Base-by-base conservation (phyloP, 2,329 filamentous ascomycete species). In the Blastomyces gilchristii region DNA sequence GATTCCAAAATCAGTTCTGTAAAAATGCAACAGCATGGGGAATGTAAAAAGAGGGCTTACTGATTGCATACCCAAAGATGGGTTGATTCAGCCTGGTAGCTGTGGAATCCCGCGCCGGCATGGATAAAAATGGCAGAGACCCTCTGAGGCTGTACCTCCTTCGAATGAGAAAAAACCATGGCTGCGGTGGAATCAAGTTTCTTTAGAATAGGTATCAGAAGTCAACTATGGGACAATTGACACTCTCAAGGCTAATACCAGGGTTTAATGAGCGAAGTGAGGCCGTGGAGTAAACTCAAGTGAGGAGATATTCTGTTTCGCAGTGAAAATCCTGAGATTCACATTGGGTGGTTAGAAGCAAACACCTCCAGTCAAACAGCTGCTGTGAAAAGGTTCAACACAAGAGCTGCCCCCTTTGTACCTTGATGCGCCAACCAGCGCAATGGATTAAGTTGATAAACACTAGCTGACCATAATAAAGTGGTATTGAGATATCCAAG, bases 81-180 rank as follows among this genome's bases (percentile, higher is more conserved):
- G 47, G 89, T 81, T 63, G 82, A 80, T 73, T 99, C 92, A 72
- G 97, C 97, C 65, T 89, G 84, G 31, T 84, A 80, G 72, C 91
- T 97, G 74, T 99, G 94, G 70, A 90, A 99, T 3, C 94, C 94
- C 18, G 94, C 94, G 43, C 94, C 94, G 47, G 93, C 94, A 75
- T 99, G 94, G 54, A 99, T 87, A 74, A 96, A 97, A 61, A 99
- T 93, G 64, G 91, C 91, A 63, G 85, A 85, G 11, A 85, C 77
- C 67, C 83, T 79, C 37, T 75, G 73, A 28, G 58, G 58, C 4
- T 60, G 45, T 34, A n/a, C 37, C 28, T 60, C 41, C 31, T 18
- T 31, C 22, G 43, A 41, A 60, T 47, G 25, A 60, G 49, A 25
- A 58, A 60, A 39, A 39, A 61, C 45, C 45, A 25, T 60, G 16